Evolutionary conservation across 2,329 filamentous ascomycete species (phyloP).

Genomic region (Cladosporium sp.): DNA sequence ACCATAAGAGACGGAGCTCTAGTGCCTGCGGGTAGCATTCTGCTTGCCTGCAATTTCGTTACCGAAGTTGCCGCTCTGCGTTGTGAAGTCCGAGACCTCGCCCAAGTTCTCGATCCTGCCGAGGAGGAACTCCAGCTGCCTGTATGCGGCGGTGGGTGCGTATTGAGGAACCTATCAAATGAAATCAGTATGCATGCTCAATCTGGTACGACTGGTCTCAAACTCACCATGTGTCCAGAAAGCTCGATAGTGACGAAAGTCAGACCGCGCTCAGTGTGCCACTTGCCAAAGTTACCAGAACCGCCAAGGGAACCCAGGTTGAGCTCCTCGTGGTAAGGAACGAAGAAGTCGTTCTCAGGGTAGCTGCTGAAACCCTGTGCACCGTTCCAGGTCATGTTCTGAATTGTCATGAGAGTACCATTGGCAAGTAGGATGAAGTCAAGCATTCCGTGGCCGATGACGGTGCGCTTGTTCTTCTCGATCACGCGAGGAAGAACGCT

Average conservation of each 20-base stretch:
- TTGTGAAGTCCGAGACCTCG: constrained; percentile 41
- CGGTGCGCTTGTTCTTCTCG: constrained; percentile 69
- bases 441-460: constrained; percentile 71
- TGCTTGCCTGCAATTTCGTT: neutral
- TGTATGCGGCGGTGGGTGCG: constrained; percentile 66
- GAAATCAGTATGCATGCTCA: neutral
- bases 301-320: constrained; percentile 55
- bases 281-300: constrained; percentile 68
- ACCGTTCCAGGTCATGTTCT: constrained; percentile 81
- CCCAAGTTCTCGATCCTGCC: constrained; percentile 65
- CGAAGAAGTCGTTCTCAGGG: constrained; percentile 66
- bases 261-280: constrained; percentile 73
- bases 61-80: constrained; percentile 34
- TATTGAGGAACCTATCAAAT: constrained; percentile 57
- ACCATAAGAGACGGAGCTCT: neutral
- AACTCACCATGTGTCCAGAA: constrained; percentile 62
- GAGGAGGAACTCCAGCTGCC: constrained; percentile 74
- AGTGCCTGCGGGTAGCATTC: neutral
- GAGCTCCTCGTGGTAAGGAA: constrained; percentile 62
- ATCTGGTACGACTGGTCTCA: too few relatives aligned
- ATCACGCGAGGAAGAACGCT: constrained; percentile 70
- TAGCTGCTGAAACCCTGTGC: constrained; percentile 66
- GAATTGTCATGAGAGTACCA: constrained; percentile 70
- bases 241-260: constrained; percentile 68
- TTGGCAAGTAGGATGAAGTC: constrained; percentile 70